Percentiles rank a stretch among this genome's conserved stretches.
phyloP scores from a whole-genome alignment of 2,329 filamentous ascomycete species.

The Diatrype stigma region DNA sequence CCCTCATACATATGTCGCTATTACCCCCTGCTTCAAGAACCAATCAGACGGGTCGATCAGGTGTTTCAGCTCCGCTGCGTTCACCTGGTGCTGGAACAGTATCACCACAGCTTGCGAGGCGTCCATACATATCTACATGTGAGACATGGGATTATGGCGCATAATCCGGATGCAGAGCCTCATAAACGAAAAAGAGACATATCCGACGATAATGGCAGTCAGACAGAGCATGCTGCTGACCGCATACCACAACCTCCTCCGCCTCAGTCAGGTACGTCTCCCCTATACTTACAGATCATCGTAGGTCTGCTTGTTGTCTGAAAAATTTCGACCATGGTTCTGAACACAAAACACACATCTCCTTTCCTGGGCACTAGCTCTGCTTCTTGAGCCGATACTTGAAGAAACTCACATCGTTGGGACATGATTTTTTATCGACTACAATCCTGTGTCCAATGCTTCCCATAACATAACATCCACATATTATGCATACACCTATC shows the following conservation, averaged over 20 bases:
- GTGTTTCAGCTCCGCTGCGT: constrained; percentile 16
- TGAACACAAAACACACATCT: too few species aligned
- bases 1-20: constrained; percentile 10
- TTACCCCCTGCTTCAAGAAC: constrained; percentile 10
- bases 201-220: constrained; percentile 38
- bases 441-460: too few species aligned
- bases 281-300: background rate
- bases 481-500: too few species aligned
- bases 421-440: too few species aligned
- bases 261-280: constrained; percentile 41
- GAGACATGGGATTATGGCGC: constrained; percentile 35
- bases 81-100: constrained; percentile 14
- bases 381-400: too few species aligned
- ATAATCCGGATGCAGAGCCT: constrained; percentile 36
- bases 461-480: too few species aligned
- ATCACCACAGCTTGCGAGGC: constrained; percentile 10
- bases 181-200: constrained; percentile 46
- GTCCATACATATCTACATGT: constrained; percentile 14
- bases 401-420: too few species aligned
- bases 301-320: background rate
- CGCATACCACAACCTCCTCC: constrained; percentile 41
- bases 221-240: constrained; percentile 32
- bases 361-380: background rate
- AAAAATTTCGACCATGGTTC: too few species aligned
- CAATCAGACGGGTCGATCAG: constrained; percentile 21